Evolutionary conservation across 495 filamentous ascomycete species (phyloP).

Genomic region (Neurospora terricola): DNA sequence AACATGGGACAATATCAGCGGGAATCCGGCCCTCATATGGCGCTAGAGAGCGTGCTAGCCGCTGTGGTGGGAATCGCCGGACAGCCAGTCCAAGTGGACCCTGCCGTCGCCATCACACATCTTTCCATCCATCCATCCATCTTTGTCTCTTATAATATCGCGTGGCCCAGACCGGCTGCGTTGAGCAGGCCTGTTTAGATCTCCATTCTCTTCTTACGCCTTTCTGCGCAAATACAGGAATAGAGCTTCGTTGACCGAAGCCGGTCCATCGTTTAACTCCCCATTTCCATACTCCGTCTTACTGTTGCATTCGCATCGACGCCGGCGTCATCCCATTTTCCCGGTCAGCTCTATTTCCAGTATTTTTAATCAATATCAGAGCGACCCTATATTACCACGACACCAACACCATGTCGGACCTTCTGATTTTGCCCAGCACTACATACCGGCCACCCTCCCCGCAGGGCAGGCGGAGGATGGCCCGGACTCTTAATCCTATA

Average conservation of each 20-base stretch:
- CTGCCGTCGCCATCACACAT: not conserved
- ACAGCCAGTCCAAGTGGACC: conserved; percentile 1
- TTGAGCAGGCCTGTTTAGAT: conserved; percentile 11
- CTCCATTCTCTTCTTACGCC: conserved; percentile 24
- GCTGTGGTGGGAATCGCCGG: conserved; percentile 14
- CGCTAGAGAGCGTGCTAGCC: conserved; percentile 11
- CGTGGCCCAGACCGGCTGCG: conserved; percentile 13
- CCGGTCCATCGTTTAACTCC: conserved; percentile 30
- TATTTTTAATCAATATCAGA: not conserved
- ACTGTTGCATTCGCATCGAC: conserved; percentile 22
- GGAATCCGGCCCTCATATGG: not conserved
- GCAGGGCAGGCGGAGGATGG: conserved; percentile 56
- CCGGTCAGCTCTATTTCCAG: conserved; percentile 12
- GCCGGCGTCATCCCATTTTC: conserved; percentile 32
- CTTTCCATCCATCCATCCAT: not conserved
- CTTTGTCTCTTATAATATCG: conserved; percentile 22
- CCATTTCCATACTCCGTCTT: conserved; percentile 13
- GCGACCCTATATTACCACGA: conserved; percentile 11
- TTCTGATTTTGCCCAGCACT: conserved; percentile 46
- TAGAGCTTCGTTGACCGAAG: conserved; percentile 44
- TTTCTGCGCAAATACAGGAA: conserved; percentile 21
- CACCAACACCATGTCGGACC: conserved; percentile 44
- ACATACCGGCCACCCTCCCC: conserved; percentile 52
- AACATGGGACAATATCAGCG: not conserved
- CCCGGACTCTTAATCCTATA: conserved; percentile 72